Conservation (phyloP, 2,329 filamentous ascomycete species). For the Clarireedia monteithiana region DNA sequence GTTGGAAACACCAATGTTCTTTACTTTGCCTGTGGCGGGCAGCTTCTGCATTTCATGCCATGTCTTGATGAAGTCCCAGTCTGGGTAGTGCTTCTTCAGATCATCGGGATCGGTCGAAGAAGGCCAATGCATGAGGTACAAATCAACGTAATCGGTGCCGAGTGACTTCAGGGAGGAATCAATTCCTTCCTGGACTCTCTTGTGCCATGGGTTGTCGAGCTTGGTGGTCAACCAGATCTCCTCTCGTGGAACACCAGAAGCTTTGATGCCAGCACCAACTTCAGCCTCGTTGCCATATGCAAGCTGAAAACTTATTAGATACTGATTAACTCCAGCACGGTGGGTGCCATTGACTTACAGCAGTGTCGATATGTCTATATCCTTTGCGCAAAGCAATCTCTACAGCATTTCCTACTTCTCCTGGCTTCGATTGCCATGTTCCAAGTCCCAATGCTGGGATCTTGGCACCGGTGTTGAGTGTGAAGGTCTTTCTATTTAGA, state of each 20-base stretch:
- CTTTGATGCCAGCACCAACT: conserved; percentile 57
- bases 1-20: conserved; percentile 81
- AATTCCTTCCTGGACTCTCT: conserved; percentile 56
- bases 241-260: conserved; percentile 58
- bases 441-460: conserved; percentile 72
- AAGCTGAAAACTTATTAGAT: conserved; percentile 30
- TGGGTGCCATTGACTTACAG: conserved; percentile 16
- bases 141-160: conserved; percentile 57
- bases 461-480: conserved; percentile 67
- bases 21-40: conserved; percentile 59
- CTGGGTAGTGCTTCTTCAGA: conserved; percentile 57
- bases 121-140: conserved; percentile 70
- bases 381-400: conserved; percentile 58
- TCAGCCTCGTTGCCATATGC: conserved; percentile 72
- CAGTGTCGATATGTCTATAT: conserved; percentile 69
- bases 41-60: conserved; percentile 68
- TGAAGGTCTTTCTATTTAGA: conserved; percentile 44
- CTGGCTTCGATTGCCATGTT: conserved; percentile 68
- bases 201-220: conserved; percentile 74
- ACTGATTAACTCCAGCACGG: not conserved
- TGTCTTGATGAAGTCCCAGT: conserved; percentile 80
- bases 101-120: conserved; percentile 50
- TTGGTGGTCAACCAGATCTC: conserved; percentile 73
- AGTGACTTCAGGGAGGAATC: conserved; percentile 52
- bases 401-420: conserved; percentile 62